Conservation (phyloP, 768 basidiomycete genomes). For the Boletus speciosus region DNA sequence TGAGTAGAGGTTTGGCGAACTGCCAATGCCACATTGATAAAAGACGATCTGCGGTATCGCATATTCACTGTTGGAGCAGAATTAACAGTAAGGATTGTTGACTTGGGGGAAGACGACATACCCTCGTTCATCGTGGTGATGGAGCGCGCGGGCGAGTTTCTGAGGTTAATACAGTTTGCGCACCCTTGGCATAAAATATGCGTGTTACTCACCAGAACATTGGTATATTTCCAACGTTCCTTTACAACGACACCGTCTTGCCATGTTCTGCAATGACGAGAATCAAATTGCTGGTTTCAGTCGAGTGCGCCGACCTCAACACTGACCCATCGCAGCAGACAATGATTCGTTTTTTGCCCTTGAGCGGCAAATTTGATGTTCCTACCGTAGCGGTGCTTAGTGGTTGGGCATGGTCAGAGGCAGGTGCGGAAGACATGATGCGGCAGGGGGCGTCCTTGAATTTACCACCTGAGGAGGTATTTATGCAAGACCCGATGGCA, state of each 20-base stretch:
- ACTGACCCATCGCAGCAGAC: constrained; percentile 75
- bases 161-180: constrained; percentile 18
- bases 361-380: constrained; percentile 1
- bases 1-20: constrained; percentile 54
- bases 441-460: not conserved
- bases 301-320: not conserved
- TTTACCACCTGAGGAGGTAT: constrained; percentile 9
- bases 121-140: constrained; percentile 46
- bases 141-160: constrained; percentile 53
- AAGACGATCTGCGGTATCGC: constrained; percentile 61
- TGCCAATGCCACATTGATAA: constrained; percentile 62
- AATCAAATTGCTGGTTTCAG: not conserved
- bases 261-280: constrained; percentile 52
- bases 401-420: not conserved
- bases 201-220: constrained; percentile 44
- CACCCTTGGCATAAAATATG: not conserved
- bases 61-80: constrained; percentile 24
- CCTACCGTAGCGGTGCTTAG: not conserved
- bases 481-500: constrained; percentile 17
- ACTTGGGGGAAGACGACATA: constrained; percentile 8
- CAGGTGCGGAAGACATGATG: constrained; percentile 12
- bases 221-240: constrained; percentile 50
- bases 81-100: not conserved
- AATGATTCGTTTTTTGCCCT: constrained; percentile 55
- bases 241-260: constrained; percentile 54